Percentiles rank a stretch among this genome's conserved stretches.
Evolutionary conservation across 768 basidiomycete species (phyloP).

Genomic region (Suillus subaureus): DNA sequence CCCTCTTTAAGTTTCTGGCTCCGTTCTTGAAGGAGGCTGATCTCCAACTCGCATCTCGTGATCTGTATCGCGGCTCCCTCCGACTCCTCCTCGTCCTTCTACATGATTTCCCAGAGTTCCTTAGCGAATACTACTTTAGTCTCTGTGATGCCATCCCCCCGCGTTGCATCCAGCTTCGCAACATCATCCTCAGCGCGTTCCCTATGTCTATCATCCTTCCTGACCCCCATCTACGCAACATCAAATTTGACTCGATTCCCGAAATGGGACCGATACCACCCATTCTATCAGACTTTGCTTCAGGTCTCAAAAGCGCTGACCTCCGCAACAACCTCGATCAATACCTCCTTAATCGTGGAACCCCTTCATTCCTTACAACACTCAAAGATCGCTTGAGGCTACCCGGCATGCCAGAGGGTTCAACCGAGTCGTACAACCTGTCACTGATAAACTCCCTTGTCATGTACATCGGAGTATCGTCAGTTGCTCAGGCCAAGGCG

Average conservation of each 20-base stretch:
- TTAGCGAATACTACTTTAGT: slow-evolving; percentile 95
- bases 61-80: slow-evolving; percentile 88
- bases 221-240: slow-evolving; percentile 79
- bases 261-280: slow-evolving; percentile 94
- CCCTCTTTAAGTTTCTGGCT: slow-evolving; percentile 91
- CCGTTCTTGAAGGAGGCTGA: slow-evolving; percentile 88
- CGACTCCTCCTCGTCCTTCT: slow-evolving; percentile 92
- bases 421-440: slow-evolving; percentile 75
- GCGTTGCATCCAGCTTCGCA: slow-evolving; percentile 93
- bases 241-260: slow-evolving; percentile 73
- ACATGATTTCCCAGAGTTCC: slow-evolving; percentile 98
- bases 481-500: slow-evolving; percentile 86
- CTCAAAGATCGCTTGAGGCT: slow-evolving; percentile 76
- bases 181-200: slow-evolving; percentile 96
- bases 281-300: slow-evolving; percentile 88
- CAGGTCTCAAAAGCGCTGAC: slow-evolving; percentile 78
- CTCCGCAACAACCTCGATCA: slow-evolving; percentile 82
- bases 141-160: slow-evolving; percentile 92
- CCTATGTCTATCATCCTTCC: slow-evolving; percentile 80
- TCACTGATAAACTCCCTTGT: slow-evolving; percentile 92
- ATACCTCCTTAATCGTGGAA: slow-evolving; percentile 77
- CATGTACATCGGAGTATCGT: slow-evolving; percentile 94
- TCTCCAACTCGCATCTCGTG: slow-evolving; percentile 77
- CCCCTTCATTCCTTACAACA: slow-evolving; percentile 69
- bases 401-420: slow-evolving; percentile 45